phyloP scores from a whole-genome alignment of 23 red algal species.

The Gracilaria domingensis region DNA sequence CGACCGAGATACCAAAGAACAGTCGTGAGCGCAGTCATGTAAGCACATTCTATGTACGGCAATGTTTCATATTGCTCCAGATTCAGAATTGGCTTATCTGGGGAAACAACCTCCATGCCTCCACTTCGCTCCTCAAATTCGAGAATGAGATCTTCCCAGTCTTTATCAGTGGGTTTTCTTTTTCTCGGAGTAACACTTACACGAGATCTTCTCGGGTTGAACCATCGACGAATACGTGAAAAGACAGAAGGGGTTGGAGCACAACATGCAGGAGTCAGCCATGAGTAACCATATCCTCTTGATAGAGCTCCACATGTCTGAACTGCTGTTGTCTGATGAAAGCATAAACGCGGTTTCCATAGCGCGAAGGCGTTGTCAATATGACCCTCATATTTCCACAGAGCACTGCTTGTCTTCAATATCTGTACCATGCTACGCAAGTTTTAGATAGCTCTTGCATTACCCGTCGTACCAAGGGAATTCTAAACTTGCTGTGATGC shows the following conservation, averaged over 20 bases:
- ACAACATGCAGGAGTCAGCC: not conserved
- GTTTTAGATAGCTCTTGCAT: not conserved
- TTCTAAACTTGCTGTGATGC: too few species aligned
- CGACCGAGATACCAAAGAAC: constrained; percentile 76
- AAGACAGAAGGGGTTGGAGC: not conserved
- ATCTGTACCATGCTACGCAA: not conserved
- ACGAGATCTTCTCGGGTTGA: not conserved
- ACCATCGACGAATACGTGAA: constrained; percentile 20
- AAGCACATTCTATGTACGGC: constrained; percentile 54
- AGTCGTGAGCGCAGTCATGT: constrained; percentile 69
- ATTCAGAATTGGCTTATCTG: constrained; percentile 35
- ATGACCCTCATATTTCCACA: not conserved
- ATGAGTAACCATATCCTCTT: not conserved
- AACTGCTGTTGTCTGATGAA: not conserved
- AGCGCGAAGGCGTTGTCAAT: not conserved
- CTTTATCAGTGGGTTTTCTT: constrained; percentile 12
- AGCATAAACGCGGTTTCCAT: not conserved
- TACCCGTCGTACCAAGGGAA: too few species aligned
- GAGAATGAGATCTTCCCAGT: constrained; percentile 73
- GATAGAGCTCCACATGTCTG: not conserved
- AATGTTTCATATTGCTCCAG: constrained; percentile 51
- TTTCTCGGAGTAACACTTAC: not conserved
- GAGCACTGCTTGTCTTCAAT: not conserved
- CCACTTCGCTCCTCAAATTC: constrained; percentile 75
- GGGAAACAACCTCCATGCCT: constrained; percentile 25